Conservation (phyloP, 2,329 filamentous ascomycete genomes). For the Chalaropsis ovoidea region DNA sequence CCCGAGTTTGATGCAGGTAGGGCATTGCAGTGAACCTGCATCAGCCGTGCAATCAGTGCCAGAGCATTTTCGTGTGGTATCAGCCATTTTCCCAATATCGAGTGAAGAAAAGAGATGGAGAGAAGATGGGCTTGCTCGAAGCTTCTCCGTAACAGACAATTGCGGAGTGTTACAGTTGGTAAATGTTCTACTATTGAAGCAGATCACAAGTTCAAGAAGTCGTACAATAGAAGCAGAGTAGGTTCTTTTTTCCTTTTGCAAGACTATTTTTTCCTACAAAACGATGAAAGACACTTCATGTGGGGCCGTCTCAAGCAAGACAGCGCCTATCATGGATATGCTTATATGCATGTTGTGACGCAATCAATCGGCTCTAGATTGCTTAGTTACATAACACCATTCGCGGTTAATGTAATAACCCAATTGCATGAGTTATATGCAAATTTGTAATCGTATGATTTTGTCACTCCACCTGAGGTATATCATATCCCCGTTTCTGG, state of each 20-base stretch:
- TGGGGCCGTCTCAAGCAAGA: neutral
- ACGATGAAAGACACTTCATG: neutral
- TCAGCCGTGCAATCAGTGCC: constrained; percentile 79
- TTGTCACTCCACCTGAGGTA: neutral
- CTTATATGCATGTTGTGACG: constrained; percentile 8
- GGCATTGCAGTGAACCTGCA: constrained; percentile 79
- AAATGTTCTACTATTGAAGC: neutral
- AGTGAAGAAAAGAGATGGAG: neutral
- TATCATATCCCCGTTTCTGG: neutral
- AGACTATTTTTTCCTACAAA: neutral
- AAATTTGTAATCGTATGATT: constrained; percentile 9
- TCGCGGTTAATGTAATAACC: neutral
- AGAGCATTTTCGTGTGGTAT: constrained; percentile 58
- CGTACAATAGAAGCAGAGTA: neutral
- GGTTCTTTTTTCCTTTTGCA: neutral
- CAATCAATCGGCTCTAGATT: neutral
- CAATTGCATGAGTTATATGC: neutral
- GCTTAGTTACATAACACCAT: constrained; percentile 2
- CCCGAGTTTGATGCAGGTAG: constrained; percentile 83
- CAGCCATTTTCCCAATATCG: constrained; percentile 35
- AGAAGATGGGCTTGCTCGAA: neutral
- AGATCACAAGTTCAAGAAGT: neutral
- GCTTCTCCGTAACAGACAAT: neutral
- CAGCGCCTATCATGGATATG: neutral
- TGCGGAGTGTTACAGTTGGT: neutral